Base-by-base conservation (phyloP, 495 filamentous ascomycete species). In the Lepraria neglecta region DNA sequence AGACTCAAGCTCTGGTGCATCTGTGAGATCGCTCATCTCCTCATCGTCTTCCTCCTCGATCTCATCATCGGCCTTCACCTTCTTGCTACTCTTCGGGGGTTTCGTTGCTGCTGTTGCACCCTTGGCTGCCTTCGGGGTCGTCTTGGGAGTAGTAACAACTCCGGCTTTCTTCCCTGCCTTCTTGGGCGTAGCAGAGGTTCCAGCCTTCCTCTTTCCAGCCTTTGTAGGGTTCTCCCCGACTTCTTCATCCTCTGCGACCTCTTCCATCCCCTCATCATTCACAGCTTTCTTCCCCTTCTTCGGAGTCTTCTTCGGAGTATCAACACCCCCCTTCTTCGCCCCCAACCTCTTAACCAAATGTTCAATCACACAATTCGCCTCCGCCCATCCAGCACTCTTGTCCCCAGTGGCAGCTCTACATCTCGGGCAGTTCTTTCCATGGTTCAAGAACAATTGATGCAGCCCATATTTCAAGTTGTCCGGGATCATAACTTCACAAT, bases 381-480 rank as follows among this genome's bases (percentile, higher is more conserved):
- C 64, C 0, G 73, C 72, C 79, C 79, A 80, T 0, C 74, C 77
- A 12, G 68, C 73, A 62, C 73, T 73, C 1, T 65, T 72, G 47
- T 76, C 65, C 0, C 78, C 75, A 1, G 77, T 80, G 42, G 71
- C 65, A 1, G 88, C 88, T 54, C 84, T 80, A 69, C 94, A 98
- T 56, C 88, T 79, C 5, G 80, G 81, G 74, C 94, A 98, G 0
- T 73, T 76, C 69, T 89, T 87, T 1, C 94, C 94, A 73, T 98
- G 94, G 3, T 80, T 80, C 56, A 97, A 92, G 46, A 98, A 83
- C 0, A 97, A 77, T 64, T 91, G 83, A 71, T 98, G 94, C 5
- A 97, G 80, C 3, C 85, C 78, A 65, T 97, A 97, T 72, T 97
- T 98, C 27, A 95, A 74, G 47, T 90, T 80, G 67, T 95, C 83